Evolutionary conservation across 306 rosid species (phyloP), one percentile per base, ranked within the genome.

Genomic region (Trifolium repens): DNA sequence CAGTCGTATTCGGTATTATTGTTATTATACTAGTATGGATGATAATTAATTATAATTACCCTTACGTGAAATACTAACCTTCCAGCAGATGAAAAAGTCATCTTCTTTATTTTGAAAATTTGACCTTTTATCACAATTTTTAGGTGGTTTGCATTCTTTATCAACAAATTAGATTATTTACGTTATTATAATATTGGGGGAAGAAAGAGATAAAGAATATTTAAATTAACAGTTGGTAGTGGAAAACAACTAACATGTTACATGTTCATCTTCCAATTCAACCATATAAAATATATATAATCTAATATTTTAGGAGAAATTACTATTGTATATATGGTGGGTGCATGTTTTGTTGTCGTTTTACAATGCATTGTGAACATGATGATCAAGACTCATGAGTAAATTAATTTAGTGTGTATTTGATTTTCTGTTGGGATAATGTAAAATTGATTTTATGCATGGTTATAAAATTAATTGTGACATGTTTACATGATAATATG

Each of bases 211-310:
- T 13, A 9, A 39, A 39, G 13, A 42, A 42, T 74, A 63, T 8
- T 14, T 71, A 55, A 77, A 37, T 55, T 69, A 71, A 64, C 84
- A 83, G 87, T 85, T 77, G 69, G 80, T 61, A 77, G 69, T 83
- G 84, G 85, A 72, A 71, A 76, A 64, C 88, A 85, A 84, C 78
- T 54, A 73, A 70, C 82, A 83, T 72, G 84, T 62, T 75, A 70
- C 80, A 83, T 72, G 84, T 67, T 75, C 64, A 73, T 62, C 53
- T 43, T 75, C 75, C 49, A 68, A 75, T 62, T 42, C 80, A 61
- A 19, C 34, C 49, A 1, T 46, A 44, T 24, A 67, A 82, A 74
- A 37, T 64, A 52, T 26, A 14, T 15, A 2, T 52, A 52, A 42
- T 39, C 9, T 39, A 39, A 39, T 39, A 39, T 1, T 39, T 7